Evolutionary conservation across 1,284 basidiomycete species (phyloP), one percentile per base, ranked within the genome.

Genomic region (Chondrostereum purpureum): DNA sequence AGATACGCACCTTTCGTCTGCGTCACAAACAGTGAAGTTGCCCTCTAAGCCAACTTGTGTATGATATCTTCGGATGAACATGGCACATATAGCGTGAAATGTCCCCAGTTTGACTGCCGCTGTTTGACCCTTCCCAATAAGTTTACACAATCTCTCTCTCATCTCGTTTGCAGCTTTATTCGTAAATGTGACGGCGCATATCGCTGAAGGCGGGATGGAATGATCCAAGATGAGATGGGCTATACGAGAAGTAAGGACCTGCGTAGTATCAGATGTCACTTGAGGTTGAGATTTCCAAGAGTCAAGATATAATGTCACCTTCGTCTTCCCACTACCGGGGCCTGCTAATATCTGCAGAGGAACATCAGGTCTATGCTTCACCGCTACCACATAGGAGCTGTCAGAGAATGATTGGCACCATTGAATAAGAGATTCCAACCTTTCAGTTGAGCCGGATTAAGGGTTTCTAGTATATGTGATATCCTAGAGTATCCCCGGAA

Each of bases 81-180:
- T 63, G 0, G 81, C 86, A 56, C 90, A 93, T 2, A 88, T 71
- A 0, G 89, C 77, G 56, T 94, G 91, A 54, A 94, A 93, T 0
- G 90, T 94, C 12, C 88, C 88, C 80, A 78, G 68, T 51, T 83
- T 75, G 23, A 95, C 69, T 42, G 75, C 67, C 13, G 70, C 67
- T 1, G 83, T 85, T 5, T 62, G 59, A 17, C 76, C 63, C 37
- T 76, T 71, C 2, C 91, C 91, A 19, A 95, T 73, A n/a, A 94
- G 67, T 48, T 73, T 76, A 17, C 66, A 63, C 20, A 96, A 66
- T 2, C 92, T 74, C 51, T 79, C 72, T 49, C 78, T 76, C 92
- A 95, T 93, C 66, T 95, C 92, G 51, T 80, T 84, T 1, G 92
- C 90, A 3, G 92, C 90, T 64, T 93, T 92, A 69, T 92, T 92